Evolutionary conservation across 768 basidiomycete species (phyloP).

Genomic region (Suillus bovinus): DNA sequence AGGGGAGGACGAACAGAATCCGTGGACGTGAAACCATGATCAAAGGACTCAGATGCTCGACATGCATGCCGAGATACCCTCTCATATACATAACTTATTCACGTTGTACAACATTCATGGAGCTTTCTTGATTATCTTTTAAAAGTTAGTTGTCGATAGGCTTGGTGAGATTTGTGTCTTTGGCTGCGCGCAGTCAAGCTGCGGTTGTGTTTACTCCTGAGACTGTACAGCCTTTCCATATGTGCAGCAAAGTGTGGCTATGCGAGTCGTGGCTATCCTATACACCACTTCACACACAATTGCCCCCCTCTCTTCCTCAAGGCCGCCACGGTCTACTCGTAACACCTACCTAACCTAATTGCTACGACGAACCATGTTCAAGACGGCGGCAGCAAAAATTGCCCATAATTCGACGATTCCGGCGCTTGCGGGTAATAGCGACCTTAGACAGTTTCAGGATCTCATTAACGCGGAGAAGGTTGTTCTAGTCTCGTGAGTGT

Average conservation of each 20-base stretch:
- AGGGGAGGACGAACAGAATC: slow-evolving; percentile 25
- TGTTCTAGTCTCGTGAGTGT: slow-evolving; percentile 68
- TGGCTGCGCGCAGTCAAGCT: background rate
- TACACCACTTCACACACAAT: background rate
- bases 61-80: background rate
- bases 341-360: background rate
- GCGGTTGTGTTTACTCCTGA: background rate
- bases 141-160: background rate
- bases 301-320: background rate
- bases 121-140: background rate
- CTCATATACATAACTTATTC: slow-evolving; percentile 2
- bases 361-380: slow-evolving; percentile 57
- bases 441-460: slow-evolving; percentile 81
- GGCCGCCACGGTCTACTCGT: background rate
- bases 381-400: slow-evolving; percentile 74
- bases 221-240: background rate
- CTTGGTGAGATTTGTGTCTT: background rate
- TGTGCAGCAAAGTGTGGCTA: background rate
- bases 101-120: slow-evolving; percentile 3
- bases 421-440: slow-evolving; percentile 68
- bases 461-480: slow-evolving; percentile 88
- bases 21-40: slow-evolving; percentile 22
- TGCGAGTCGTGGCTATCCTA: background rate
- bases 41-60: background rate
- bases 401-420: slow-evolving; percentile 89